Evolutionary conservation across 2,329 filamentous ascomycete species (phyloP).

Genomic region (Fusarium dlaminii): DNA sequence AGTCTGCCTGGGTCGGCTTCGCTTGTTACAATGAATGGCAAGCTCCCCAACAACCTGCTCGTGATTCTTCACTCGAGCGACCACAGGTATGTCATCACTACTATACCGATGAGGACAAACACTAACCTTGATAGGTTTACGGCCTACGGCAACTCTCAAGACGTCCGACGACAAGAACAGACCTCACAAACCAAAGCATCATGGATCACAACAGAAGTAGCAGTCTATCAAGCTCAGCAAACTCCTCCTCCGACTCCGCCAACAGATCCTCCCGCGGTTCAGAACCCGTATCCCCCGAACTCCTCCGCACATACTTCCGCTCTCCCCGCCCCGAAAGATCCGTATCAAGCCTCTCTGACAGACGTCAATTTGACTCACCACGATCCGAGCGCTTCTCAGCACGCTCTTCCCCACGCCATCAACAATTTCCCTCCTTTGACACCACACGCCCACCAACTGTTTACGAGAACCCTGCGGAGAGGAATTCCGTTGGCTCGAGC

Average conservation of each 20-base stretch:
- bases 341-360: background rate
- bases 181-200: constrained; percentile 13
- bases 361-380: constrained; percentile 5
- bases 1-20: constrained; percentile 5
- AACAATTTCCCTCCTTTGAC: background rate
- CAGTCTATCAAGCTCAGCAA: constrained; percentile 1
- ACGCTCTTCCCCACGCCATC: background rate
- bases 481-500: background rate
- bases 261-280: constrained; percentile 6
- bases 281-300: constrained; percentile 6
- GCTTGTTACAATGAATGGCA: background rate
- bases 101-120: accelerated
- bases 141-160: constrained; percentile 43
- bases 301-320: constrained; percentile 36
- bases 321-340: constrained; percentile 25
- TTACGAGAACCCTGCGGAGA: background rate
- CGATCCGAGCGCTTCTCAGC: background rate
- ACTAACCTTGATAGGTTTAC: constrained; percentile 60
- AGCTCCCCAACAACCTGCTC: background rate
- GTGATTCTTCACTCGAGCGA: background rate
- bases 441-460: background rate
- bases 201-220: background rate
- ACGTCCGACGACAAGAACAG: constrained; percentile 35
- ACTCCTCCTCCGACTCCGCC: background rate
- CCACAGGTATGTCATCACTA: constrained; percentile 26